phyloP scores from a whole-genome alignment of 495 filamentous ascomycete species.

The Podospora pseudopauciseta region DNA sequence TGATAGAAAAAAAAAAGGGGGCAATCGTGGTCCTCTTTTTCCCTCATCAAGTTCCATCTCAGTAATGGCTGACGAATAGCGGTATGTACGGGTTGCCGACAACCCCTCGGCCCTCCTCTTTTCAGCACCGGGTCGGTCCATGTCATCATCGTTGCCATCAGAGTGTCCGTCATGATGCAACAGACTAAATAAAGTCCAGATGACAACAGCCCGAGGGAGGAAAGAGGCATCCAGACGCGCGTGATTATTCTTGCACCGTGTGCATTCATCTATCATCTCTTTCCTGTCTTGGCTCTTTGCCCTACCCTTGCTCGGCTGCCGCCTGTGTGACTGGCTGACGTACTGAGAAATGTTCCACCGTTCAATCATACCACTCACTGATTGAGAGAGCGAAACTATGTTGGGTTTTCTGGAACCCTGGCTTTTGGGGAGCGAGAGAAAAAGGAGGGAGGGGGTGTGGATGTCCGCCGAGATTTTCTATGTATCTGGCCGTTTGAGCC shows the following conservation, averaged over 20 bases:
- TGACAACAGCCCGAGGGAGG: neutral
- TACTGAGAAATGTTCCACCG: neutral
- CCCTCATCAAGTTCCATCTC: neutral
- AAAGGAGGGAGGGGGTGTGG: neutral
- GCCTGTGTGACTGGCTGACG: neutral
- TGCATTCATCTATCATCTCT: neutral
- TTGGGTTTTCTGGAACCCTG: conserved; percentile 10
- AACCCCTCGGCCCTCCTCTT: neutral
- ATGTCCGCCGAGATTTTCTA: neutral
- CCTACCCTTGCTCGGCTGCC: neutral
- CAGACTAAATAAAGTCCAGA: neutral
- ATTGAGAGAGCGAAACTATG: conserved; percentile 13
- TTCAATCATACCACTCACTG: conserved; percentile 1
- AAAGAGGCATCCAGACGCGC: neutral
- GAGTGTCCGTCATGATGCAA: neutral
- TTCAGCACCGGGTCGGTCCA: neutral
- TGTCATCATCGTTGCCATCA: neutral
- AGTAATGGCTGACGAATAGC: neutral
- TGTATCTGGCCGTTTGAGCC: conserved; percentile 2
- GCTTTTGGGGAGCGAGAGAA: neutral
- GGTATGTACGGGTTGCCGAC: neutral
- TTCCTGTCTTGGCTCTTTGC: neutral
- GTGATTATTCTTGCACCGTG: neutral
- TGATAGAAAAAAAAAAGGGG: neutral
- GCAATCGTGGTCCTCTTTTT: neutral